Conservation (phyloP, 2,329 filamentous ascomycete genomes). For the Teratosphaeriaceae sp. region DNA sequence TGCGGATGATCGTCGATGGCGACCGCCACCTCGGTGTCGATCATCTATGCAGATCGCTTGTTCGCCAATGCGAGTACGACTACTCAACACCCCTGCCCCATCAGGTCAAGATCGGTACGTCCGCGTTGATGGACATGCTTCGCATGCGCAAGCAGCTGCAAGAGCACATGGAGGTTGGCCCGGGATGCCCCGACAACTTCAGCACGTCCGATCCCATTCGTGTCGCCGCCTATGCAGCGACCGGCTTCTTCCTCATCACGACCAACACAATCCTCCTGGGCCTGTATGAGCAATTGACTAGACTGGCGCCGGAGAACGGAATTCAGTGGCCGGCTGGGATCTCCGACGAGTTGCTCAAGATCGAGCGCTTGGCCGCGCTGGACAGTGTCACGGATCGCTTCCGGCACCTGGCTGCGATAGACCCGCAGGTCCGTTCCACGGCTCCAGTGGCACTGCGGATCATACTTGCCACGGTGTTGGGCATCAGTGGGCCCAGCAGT, state of each 20-base stretch:
- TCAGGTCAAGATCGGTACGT: background rate
- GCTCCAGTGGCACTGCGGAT: background rate
- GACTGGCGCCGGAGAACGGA: background rate
- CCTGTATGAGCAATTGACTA: background rate
- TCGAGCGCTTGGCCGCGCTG: background rate
- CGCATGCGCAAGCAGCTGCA: background rate
- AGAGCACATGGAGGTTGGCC: background rate
- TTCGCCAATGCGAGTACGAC: background rate
- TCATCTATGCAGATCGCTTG: background rate
- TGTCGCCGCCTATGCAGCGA: conserved; percentile 1
- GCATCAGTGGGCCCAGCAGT: background rate
- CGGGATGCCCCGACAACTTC: background rate
- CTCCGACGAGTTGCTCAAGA: background rate
- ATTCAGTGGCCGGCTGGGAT: background rate
- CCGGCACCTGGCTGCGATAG: background rate
- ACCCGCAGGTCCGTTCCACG: background rate
- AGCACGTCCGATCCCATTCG: background rate
- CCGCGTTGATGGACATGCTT: background rate
- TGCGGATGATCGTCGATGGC: background rate
- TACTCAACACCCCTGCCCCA: background rate
- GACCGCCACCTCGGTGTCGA: background rate
- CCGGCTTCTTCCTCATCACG: conserved; percentile 1
- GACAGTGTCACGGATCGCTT: background rate
- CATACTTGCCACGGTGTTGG: background rate
- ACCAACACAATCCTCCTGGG: background rate